phyloP scores from a whole-genome alignment of 2,329 filamentous ascomycete species.

The Mycogone perniciosa region DNA sequence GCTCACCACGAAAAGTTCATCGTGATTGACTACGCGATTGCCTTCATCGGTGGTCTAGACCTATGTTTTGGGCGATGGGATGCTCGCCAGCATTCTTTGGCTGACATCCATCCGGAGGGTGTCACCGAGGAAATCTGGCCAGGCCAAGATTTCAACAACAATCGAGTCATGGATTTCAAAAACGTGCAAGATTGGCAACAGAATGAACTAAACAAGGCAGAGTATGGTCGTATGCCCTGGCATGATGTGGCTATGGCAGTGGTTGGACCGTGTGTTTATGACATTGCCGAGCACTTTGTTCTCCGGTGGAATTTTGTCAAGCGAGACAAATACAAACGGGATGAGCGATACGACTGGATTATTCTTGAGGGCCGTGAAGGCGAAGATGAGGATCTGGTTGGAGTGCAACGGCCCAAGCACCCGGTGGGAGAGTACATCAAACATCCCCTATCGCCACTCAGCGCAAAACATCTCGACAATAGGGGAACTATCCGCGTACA shows the following conservation, averaged over 20 bases:
- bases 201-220: constrained; percentile 85
- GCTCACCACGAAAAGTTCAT: constrained; percentile 98
- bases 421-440: constrained; percentile 82
- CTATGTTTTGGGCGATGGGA: constrained; percentile 97
- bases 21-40: constrained; percentile 83
- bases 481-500: constrained; percentile 76
- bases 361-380: constrained; percentile 68
- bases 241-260: constrained; percentile 91
- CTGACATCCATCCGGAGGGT: constrained; percentile 81
- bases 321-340: constrained; percentile 94
- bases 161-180: constrained; percentile 91
- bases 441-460: constrained; percentile 68
- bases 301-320: constrained; percentile 96
- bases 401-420: constrained; percentile 81
- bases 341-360: constrained; percentile 78
- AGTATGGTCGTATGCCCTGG: constrained; percentile 96
- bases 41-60: constrained; percentile 91
- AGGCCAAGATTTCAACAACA: constrained; percentile 97
- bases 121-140: constrained; percentile 82
- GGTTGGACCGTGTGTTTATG: constrained; percentile 83
- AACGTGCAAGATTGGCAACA: constrained; percentile 86
- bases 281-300: constrained; percentile 93
- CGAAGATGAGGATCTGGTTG: constrained; percentile 76
- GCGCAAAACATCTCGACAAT: constrained; percentile 55
- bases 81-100: constrained; percentile 71